A percentile compares a stretch with the other conserved stretches of the same genome.
These are phyloP conservation scores for Mucor sp. DNA, from an alignment of 371 early-diverging fungal genomes.

Conservation along the genomic window DNA sequence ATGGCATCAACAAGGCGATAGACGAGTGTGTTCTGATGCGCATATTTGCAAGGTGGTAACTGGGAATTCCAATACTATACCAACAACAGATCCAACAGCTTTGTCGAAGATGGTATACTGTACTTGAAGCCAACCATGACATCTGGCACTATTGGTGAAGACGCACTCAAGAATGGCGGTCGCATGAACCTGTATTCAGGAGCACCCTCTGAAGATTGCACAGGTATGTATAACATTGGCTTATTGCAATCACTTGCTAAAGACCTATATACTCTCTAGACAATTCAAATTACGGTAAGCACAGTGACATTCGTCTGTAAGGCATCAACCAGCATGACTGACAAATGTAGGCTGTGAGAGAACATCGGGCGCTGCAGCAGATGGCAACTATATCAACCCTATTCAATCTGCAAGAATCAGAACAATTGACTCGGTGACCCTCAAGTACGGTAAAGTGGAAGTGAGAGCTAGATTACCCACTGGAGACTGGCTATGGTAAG, in stretches of 20 bases:
- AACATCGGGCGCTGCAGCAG: conserved; percentile 40
- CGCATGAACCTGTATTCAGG: conserved; percentile 42
- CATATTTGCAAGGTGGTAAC: conserved; percentile 37
- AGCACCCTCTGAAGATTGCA: conserved; percentile 35
- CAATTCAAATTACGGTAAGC: conserved; percentile 41
- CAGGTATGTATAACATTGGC: conserved; percentile 24
- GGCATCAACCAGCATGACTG: background rate
- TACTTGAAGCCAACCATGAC: conserved; percentile 71
- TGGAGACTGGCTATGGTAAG: conserved; percentile 74
- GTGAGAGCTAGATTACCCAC: conserved; percentile 65
- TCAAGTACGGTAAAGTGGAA: conserved; percentile 66
- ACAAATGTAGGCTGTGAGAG: conserved; percentile 54
- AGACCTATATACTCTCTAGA: conserved; percentile 13
- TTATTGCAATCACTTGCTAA: background rate
- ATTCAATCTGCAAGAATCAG: conserved; percentile 65
- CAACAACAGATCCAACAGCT: conserved; percentile 67
- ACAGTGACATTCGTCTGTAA: background rate
- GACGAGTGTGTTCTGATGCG: background rate
- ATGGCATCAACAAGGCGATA: background rate
- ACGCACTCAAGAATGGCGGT: conserved; percentile 37
- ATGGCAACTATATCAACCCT: conserved; percentile 65
- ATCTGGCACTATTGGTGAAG: conserved; percentile 33
- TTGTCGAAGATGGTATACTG: conserved; percentile 63
- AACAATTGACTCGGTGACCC: conserved; percentile 49
- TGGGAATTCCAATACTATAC: conserved; percentile 64